Evolutionary conservation across 2,329 filamentous ascomycete species (phyloP), one percentile per base, ranked within the genome.

Genomic region (Anthostomella pinea): DNA sequence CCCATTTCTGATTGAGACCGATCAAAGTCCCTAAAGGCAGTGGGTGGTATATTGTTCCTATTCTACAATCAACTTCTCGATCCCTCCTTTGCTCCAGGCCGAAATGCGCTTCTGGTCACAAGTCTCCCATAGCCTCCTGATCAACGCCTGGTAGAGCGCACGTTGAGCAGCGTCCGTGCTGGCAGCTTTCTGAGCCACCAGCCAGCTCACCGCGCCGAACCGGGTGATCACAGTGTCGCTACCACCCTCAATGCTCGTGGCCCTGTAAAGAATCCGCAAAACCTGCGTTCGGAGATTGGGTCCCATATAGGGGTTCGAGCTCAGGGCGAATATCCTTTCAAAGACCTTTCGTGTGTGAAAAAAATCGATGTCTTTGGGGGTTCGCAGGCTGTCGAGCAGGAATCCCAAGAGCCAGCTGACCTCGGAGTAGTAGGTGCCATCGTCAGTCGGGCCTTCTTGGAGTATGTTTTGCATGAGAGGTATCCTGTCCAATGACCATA

Each of bases 401-500:
- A 59, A 53, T 25, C 45, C 45, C 17, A 60, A 48, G 5, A 61
- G 49, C 58, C 58, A 61, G 41, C 52, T 54, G 32, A 60, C 22
- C 37, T 61, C 58, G 1, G 56, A 49, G 38, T 60, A 61, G 29
- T 54, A 54, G 9, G 51, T 43, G n/a, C 52, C 51, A 32, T 61
- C 58, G 13, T 53, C 54, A 6, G 56, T 56, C 0, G 77, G 70
- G 32, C 73, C 65, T 10, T 70, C 60, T 4, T 78, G 71, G 8
- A 83, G 65, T 33, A 83, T 68, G 45, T 76, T 72, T 49, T 77
- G 72, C 16, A 79, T 78, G n/a, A 91, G 70, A 6, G 93, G 75
- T 16, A 93, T 77, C 55, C 79, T 82, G 41, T 86, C 78, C 13
- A 82, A 57, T 9, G 81, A 73, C 91, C 91, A 97, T 16, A 72